These are phyloP conservation scores for Patellaria atrata DNA, from an alignment of 495 filamentous ascomycete species.

Conservation along the genomic window DNA sequence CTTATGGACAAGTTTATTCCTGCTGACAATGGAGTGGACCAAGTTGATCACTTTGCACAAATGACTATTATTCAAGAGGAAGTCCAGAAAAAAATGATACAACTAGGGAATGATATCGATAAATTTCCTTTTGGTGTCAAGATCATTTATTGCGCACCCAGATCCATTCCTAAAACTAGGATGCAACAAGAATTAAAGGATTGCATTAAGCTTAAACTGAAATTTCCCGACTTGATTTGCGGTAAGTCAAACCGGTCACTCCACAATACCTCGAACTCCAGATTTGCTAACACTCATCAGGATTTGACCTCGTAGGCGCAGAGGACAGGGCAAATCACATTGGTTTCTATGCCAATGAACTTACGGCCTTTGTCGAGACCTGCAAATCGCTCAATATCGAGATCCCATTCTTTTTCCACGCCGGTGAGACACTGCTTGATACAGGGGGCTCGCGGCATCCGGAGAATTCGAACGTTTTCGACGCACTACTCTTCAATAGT, in stretches of 20 bases:
- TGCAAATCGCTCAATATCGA: conserved; percentile 21
- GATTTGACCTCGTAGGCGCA: conserved; percentile 30
- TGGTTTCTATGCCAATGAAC: conserved; percentile 24
- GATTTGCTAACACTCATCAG: conserved; percentile 9
- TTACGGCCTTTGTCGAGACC: conserved; percentile 21
- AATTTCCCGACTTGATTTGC: conserved; percentile 30
- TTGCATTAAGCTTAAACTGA: conserved; percentile 31
- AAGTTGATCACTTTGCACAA: conserved; percentile 18
- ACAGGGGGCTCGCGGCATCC: conserved; percentile 26
- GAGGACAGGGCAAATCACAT: conserved; percentile 28
- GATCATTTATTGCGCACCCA: conserved; percentile 29
- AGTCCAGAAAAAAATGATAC: conserved; percentile 18
- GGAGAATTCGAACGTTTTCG: conserved; percentile 28
- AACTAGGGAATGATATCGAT: conserved; percentile 17
- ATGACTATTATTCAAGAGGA: conserved; percentile 26
- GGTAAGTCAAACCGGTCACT: conserved; percentile 12
- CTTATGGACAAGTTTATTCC: conserved; percentile 28
- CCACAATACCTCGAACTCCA: background rate
- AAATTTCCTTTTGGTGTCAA: conserved; percentile 29
- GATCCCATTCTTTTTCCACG: conserved; percentile 30
- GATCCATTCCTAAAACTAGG: conserved; percentile 21
- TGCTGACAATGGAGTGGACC: conserved; percentile 17
- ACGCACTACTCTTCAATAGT: conserved; percentile 22
- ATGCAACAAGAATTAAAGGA: conserved; percentile 27
- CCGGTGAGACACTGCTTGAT: conserved; percentile 28